These are phyloP conservation scores for Oldenlandia corymbosa DNA, from an alignment of 257 asterid species.

Conservation along the genomic window DNA sequence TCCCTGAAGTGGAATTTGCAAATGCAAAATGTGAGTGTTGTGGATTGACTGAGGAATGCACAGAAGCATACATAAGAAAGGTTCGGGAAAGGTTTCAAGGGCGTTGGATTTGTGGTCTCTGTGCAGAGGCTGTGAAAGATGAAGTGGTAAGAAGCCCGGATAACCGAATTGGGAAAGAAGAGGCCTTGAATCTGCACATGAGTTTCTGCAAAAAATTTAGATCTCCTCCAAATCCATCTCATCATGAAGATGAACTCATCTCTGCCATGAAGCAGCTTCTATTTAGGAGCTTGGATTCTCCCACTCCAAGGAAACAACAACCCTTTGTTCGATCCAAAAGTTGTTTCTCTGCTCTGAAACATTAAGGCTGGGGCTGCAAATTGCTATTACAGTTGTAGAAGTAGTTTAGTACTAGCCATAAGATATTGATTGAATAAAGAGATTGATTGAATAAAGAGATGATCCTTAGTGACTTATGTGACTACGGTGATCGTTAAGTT, in stretches of 20 bases:
- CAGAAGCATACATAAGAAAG: slow-evolving; percentile 51
- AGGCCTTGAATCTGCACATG: slow-evolving; percentile 71
- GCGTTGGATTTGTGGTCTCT: slow-evolving; percentile 88
- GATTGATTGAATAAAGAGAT: too few species aligned
- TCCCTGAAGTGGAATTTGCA: slow-evolving; percentile 44
- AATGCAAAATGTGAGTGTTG: slow-evolving; percentile 72
- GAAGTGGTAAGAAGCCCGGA: slow-evolving; percentile 56
- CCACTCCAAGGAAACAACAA: slow-evolving; percentile 44
- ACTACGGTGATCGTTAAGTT: too few species aligned
- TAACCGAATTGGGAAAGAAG: slow-evolving; percentile 45
- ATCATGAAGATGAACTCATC: slow-evolving; percentile 60
- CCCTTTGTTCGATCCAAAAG: slow-evolving; percentile 41
- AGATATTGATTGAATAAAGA: too few species aligned
- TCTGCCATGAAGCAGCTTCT: slow-evolving; percentile 69
- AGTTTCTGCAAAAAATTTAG: slow-evolving; percentile 60
- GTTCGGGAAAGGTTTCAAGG: slow-evolving; percentile 59
- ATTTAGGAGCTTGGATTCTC: slow-evolving; percentile 65
- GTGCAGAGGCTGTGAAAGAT: slow-evolving; percentile 79
- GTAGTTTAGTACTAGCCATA: too few species aligned
- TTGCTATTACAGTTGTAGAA: too few species aligned
- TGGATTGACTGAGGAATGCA: slow-evolving; percentile 80
- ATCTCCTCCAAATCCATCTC: slow-evolving; percentile 48
- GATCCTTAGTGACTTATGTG: too few species aligned
- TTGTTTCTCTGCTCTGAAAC: slow-evolving; percentile 43
- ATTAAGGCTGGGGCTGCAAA: slow-evolving; percentile 4